These are phyloP conservation scores for Leishmania arabica DNA, from an alignment of 208 protist species.

Conservation along the genomic window DNA sequence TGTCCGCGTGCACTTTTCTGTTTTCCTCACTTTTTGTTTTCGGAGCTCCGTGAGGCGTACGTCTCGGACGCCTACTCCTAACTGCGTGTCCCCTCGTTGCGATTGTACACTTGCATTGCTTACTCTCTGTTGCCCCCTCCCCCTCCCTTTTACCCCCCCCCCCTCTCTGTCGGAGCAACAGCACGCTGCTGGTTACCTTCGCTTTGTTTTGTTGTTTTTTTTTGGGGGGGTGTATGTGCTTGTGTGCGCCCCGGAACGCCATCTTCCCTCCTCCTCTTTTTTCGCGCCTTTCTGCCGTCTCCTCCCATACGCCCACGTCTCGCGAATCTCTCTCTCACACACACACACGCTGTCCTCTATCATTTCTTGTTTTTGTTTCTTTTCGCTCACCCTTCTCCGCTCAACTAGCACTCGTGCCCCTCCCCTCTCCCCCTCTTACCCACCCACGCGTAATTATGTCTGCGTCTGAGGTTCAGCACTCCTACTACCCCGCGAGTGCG, in stretches of 20 bases:
- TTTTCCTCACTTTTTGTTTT: background rate
- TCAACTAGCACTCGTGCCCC: background rate
- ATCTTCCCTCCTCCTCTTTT: background rate
- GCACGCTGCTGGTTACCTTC: background rate
- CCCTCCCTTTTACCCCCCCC: background rate
- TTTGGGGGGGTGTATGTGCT: background rate
- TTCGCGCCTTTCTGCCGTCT: background rate
- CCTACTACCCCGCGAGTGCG: slow-evolving; percentile 32
- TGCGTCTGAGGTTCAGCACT: slow-evolving; percentile 32
- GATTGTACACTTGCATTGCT: background rate
- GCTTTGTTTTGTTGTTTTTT: background rate
- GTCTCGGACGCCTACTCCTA: background rate
- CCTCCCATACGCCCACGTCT: background rate
- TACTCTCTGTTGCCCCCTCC: background rate
- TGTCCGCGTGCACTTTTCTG: background rate
- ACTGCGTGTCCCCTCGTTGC: background rate
- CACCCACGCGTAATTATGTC: slow-evolving; percentile 20
- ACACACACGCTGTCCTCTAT: background rate
- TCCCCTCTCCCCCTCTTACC: background rate
- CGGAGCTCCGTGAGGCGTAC: background rate
- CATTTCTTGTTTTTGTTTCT: background rate
- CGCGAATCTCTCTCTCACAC: background rate
- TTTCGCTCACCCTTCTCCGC: background rate
- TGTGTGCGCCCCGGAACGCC: background rate
- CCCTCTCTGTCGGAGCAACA: background rate